Evolutionary conservation across 495 filamentous ascomycete species (phyloP), one percentile per base, ranked within the genome.

Genomic region (Penicillium odoratum): DNA sequence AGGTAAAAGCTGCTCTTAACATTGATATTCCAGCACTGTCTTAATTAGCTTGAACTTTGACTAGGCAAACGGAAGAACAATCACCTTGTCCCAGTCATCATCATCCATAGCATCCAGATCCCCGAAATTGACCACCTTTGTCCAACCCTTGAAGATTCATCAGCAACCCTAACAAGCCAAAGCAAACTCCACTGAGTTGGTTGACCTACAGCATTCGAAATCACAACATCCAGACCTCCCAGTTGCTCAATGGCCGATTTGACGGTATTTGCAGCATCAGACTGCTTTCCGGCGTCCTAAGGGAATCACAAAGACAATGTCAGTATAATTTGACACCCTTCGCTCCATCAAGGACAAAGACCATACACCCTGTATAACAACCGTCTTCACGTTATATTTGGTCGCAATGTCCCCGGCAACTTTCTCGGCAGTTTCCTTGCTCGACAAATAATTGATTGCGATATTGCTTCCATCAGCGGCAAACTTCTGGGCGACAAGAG

Each of bases 31-130:
- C 81, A 91, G 70, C 85, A 89, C 80, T 87, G 50, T 13, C n/a
- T 36, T 5, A 33, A 65, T 33, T 33, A 34, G 51, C 25, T 42
- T 29, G 26, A 36, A 43, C 18, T 3, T 11, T 18, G 21, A 1
- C 25, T 4, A 46, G 25, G 25, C n/a, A 10, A 10, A 26, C 2
- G 25, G 15, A 15, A 21, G 7, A 26, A 31, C 45, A 16, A 4
- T 53, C 72, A 86, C 84, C 73, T 81, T 87, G 60, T 90, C 87
- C 88, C 88, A 92, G 31, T 91, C 88, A 5, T 80, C 80, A 29
- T 85, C 80, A 33, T 74, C 73, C 68, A 87, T 77, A 6, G 83
- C 81, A 61, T 85, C 72, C 21, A 92, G 73, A 64, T 91, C 85
- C n/a, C 54, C 68, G 59, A 89, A 91, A 10, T 70, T 72, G 11